Evolutionary conservation across 495 filamentous ascomycete species (phyloP), one percentile per base, ranked within the genome.

Genomic region (Friedmanniomyces simplex): DNA sequence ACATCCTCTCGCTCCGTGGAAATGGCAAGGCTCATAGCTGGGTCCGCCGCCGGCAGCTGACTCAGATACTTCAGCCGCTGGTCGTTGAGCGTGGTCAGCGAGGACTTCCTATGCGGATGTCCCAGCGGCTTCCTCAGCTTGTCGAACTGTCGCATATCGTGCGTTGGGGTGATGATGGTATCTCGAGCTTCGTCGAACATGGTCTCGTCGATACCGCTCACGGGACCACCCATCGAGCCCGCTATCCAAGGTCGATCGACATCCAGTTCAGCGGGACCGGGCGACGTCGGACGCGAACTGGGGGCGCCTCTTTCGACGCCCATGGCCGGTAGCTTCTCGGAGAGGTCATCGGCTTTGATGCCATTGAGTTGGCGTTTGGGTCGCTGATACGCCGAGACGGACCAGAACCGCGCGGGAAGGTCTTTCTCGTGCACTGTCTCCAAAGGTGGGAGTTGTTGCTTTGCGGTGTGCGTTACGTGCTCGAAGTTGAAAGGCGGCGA

Each of bases 401-500:
- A 78, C 39, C 80, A 82, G 67, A 84, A 85, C 63, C 86, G 81
- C 1, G 81, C 79, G 16, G 81, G 76, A 25, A 88, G 72, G 30
- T 90, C 80, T 51, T 76, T 74, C 50, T 82, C 76, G 37, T 77
- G 78, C 12, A 77, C 66, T 30, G 72, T 75, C 39, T 82, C 76
- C 30, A 88, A 61, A 13, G 74, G 73, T 14, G 82, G 74, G 47
- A 88, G 76, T 54, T 86, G 79, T 14, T 83, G 72, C 22, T 78
- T 81, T 37, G 79, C 79, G 16, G 85, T 88, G 67, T 94, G 87
- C 24, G 85, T 86, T 46, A 95, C 71, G 69, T 95, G 89, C 62
- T 91, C 88, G 64, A 95, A 95, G 69, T 91, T 86, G 69, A 86
- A 95, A 5, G 89, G 89, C 21, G 79, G 81, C 0, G 89, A 95